Percentiles rank a stretch among this genome's conserved stretches.
These are phyloP conservation scores for Potentilla sterilis DNA, from an alignment of 306 rosid species.

Conservation along the genomic window DNA sequence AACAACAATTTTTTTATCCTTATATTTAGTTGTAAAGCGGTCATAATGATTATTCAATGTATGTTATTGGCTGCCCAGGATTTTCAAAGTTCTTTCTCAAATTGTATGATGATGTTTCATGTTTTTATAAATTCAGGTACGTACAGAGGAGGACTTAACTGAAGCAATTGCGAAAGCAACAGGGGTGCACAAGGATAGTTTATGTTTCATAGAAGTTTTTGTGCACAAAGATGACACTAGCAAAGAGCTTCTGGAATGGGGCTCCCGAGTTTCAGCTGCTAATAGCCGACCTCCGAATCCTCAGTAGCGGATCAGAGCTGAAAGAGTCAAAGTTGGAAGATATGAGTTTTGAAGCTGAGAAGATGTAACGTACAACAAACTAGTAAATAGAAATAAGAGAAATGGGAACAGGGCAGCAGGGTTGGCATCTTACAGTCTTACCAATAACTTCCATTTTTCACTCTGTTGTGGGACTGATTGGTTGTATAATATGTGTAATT, in stretches of 20 bases:
- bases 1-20: neutral
- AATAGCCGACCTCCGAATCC: slow-evolving; percentile 86
- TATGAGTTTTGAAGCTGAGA: slow-evolving; percentile 4
- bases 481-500: neutral
- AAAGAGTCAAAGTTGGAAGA: neutral
- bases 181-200: slow-evolving; percentile 49
- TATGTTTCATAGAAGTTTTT: slow-evolving; percentile 72
- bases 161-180: slow-evolving; percentile 63
- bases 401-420: neutral
- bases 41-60: neutral
- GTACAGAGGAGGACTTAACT: slow-evolving; percentile 64
- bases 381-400: slow-evolving; percentile 17
- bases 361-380: neutral
- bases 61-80: neutral
- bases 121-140: slow-evolving; percentile 43
- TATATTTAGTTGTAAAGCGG: neutral
- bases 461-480: neutral
- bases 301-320: slow-evolving; percentile 36
- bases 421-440: neutral
- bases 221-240: slow-evolving; percentile 87
- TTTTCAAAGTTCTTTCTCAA: neutral
- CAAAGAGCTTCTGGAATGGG: slow-evolving; percentile 94
- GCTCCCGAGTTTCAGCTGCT: slow-evolving; percentile 87
- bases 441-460: neutral
- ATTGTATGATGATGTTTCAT: neutral